Percentiles rank a stretch among this genome's conserved stretches.
Evolutionary conservation across 2,329 filamentous ascomycete genomes (phyloP).

Genomic region (Paraconiothyrium sp.): DNA sequence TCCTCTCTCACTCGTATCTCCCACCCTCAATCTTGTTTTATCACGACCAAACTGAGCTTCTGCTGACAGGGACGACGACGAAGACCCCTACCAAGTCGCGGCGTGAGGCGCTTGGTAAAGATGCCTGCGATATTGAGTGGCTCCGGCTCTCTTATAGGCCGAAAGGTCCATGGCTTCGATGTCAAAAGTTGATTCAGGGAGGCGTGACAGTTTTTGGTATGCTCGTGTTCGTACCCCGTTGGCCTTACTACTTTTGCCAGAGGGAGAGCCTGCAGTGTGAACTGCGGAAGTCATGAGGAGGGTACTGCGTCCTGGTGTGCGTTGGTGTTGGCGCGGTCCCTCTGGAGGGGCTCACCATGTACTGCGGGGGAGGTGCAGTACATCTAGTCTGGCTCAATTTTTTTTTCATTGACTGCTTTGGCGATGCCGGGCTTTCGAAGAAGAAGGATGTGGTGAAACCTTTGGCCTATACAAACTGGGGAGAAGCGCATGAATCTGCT

Average conservation of each 20-base stretch:
- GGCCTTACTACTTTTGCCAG: not conserved
- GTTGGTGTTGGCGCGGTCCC: not conserved
- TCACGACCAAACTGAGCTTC: not conserved
- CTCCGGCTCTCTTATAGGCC: not conserved
- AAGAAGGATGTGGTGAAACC: not conserved
- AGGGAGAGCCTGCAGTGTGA: not conserved
- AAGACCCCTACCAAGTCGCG: not conserved
- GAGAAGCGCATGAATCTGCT: too few species aligned
- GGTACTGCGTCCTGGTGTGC: not conserved
- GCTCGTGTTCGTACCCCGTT: not conserved
- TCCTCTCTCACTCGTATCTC: not conserved
- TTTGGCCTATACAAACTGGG: too few species aligned
- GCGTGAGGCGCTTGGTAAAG: not conserved
- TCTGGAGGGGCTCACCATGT: not conserved
- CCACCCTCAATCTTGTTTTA: not conserved
- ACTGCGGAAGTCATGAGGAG: not conserved
- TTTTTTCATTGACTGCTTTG: not conserved
- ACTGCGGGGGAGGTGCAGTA: not conserved
- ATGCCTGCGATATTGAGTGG: not conserved
- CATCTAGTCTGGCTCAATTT: not conserved
- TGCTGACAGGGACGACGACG: not conserved
- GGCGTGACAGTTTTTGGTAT: not conserved
- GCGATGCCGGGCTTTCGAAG: not conserved
- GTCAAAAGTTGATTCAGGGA: not conserved
- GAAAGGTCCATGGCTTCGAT: not conserved